Base-by-base conservation (phyloP, 73 alveolate species). In the Urostyla sp. region DNA sequence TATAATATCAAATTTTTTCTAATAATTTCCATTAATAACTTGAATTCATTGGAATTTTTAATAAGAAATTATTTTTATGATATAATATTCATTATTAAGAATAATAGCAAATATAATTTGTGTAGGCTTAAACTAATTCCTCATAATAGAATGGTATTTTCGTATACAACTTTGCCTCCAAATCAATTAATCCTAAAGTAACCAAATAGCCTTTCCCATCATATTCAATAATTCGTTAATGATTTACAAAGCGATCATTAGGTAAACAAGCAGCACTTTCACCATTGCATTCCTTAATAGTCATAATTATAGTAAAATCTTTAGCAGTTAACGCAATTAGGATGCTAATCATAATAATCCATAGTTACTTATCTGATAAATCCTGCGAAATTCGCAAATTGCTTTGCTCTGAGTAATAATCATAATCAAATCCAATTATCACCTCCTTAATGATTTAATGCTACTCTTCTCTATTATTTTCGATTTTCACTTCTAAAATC, bases 91-190 rank as follows among this genome's bases (percentile, higher is more conserved):
- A n/a, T n/a, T 36, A 24, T 44, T 37, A 32, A 45, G 37, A 31
- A 3, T 66, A 63, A 66, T 43, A 66, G 16, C 20, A 13, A 49
- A 37, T 46, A 44, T 18, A 66, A 45, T 66, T 66, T 24, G 43
- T 18, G 26, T 66, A 66, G n/a, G 80, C 80, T 28, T 66, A 59
- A 18, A 40, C 80, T 1, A 54, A 36, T 24, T 66, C 80, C 43
- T 44, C 23, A 18, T 20, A 5, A 26, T 66, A 66, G 18, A 66
- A 28, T 40, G 80, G 80, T 23, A 66, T 15, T 28, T 66, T 66
- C 3, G 80, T 66, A 34, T 66, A 66, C 66, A 66, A 24, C 43
- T 66, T 66, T 6, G 59, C 80, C 28, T 66, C 80, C 27, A 66
- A 48, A 44, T 66, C 80, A 43, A 66, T 66, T 5, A 66, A 59